Evolutionary conservation across 768 basidiomycete species (phyloP).

Genomic region (Neoboletus subvelutipes): DNA sequence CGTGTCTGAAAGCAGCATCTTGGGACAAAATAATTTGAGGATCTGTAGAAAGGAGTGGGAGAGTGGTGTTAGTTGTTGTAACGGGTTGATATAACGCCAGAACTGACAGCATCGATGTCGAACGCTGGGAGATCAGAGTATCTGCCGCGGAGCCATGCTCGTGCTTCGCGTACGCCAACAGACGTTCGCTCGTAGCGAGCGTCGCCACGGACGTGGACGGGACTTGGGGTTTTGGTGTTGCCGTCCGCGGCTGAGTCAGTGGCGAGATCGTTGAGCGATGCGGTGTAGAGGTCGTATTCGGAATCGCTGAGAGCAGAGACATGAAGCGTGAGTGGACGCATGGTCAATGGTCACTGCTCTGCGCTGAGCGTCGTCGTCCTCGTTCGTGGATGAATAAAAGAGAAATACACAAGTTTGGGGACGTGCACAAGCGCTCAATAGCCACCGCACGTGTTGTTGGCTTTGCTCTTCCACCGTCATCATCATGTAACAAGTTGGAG

Average conservation of each 20-base stretch:
- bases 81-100: background rate
- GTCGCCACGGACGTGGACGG: constrained; percentile 36
- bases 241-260: constrained; percentile 34
- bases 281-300: constrained; percentile 69
- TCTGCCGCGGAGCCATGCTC: constrained; percentile 75
- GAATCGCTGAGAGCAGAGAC: constrained; percentile 72
- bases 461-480: constrained; percentile 1
- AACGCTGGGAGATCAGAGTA: constrained; percentile 53
- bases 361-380: background rate
- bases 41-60: constrained; percentile 43
- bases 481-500: too few relatives aligned
- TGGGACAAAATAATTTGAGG: constrained; percentile 61
- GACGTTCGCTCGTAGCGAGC: constrained; percentile 51
- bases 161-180: constrained; percentile 62
- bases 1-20: constrained; percentile 48
- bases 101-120: constrained; percentile 59
- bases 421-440: background rate
- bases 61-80: background rate
- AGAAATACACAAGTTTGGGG: background rate
- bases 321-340: constrained; percentile 68
- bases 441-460: constrained; percentile 14
- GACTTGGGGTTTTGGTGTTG: background rate
- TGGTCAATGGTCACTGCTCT: constrained; percentile 36
- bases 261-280: constrained; percentile 54
- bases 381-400: background rate